These are phyloP conservation scores for Waltergamsia citrina DNA, from an alignment of 2,329 filamentous ascomycete genomes.

Conservation along the genomic window DNA sequence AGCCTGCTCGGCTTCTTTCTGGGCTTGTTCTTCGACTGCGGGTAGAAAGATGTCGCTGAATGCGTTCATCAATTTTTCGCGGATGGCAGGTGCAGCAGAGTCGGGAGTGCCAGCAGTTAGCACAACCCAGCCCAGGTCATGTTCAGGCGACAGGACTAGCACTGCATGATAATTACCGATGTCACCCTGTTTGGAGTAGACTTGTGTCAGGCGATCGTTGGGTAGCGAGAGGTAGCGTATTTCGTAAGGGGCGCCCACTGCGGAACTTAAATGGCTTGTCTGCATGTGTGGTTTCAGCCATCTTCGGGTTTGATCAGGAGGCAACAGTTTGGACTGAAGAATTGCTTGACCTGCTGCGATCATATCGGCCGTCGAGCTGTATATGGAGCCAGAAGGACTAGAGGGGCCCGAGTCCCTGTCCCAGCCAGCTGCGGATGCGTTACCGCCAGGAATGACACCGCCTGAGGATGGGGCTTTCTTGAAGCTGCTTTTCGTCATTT, in stretches of 20 bases:
- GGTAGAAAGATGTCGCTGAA: conserved; percentile 3
- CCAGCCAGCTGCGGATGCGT: conserved; percentile 11
- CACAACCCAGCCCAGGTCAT: conserved; percentile 23
- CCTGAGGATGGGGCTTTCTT: conserved; percentile 8
- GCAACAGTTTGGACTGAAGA: conserved; percentile 20
- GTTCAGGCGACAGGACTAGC: conserved; percentile 29
- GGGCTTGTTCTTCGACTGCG: background rate
- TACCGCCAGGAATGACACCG: conserved; percentile 10
- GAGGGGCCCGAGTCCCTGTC: conserved; percentile 12
- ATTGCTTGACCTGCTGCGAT: conserved; percentile 23
- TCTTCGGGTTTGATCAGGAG: conserved; percentile 18
- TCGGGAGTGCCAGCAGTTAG: conserved; percentile 13
- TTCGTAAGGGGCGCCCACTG: conserved; percentile 31
- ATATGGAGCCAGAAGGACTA: conserved; percentile 12
- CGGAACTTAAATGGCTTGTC: conserved; percentile 19
- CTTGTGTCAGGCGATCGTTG: conserved; percentile 19
- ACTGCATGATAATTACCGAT: conserved; percentile 21
- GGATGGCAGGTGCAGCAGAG: conserved; percentile 2
- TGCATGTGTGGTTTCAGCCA: conserved; percentile 27
- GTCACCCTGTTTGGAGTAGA: conserved; percentile 30
- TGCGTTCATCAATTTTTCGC: conserved; percentile 3
- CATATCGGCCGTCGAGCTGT: conserved; percentile 21
- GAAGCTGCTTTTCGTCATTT: conserved; percentile 18
- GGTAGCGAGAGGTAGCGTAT: conserved; percentile 13
- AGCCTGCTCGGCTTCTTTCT: background rate